Base-by-base conservation (phyloP, 1,284 basidiomycete species). In the Rhizopogon hawkerae region DNA sequence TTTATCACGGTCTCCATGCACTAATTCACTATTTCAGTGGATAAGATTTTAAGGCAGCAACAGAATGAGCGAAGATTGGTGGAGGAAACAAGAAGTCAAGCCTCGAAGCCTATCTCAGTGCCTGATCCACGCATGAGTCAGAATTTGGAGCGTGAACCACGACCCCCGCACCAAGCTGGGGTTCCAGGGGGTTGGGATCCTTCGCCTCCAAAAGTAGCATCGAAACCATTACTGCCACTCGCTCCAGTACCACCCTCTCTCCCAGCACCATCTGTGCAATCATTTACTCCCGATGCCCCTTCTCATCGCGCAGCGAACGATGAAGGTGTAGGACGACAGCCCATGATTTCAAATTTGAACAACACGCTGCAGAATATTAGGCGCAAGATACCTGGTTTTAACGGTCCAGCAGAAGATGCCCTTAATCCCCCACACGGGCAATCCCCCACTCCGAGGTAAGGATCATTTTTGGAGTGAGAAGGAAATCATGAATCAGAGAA, bases 1-100 rank as follows among this genome's bases (percentile, higher is more conserved):
- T 38, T 0, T 8, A 4, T 7, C 38, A 8, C 37, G 21, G 31
- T 43, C 18, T 47, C 11, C 38, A 16, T 35, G 34, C 10, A 43
- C 48, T 42, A 47, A 36, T 14, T 10, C 35, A 36, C 37, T 50
- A 43, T 35, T 38, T 7, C 60, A 86, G 93, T 97, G 46, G 93
- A 97, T 63, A 79, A 94, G 46, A 95, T 98, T 51, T 70, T 97
- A 46, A 84, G 85, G 53, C 86, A 92, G 58, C 89, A 94, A 58
- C 78, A 81, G 58, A 84, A 83, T 9, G 83, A 92, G 50, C 75
- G 76, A 29, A 75, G 85, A 47, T 79, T 82, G 1, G 69, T 76
- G 0, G 81, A 78, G 62, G 76, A 75, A 51, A 74, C 71, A 55
- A 55, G 54, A 57, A 54, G 67, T 56, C 60, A 58, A 3, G 58